Evolutionary conservation across 805 yeast genomes (phyloP), one percentile per base, ranked within the genome.

Genomic region (Saccharomycopsis sp.): DNA sequence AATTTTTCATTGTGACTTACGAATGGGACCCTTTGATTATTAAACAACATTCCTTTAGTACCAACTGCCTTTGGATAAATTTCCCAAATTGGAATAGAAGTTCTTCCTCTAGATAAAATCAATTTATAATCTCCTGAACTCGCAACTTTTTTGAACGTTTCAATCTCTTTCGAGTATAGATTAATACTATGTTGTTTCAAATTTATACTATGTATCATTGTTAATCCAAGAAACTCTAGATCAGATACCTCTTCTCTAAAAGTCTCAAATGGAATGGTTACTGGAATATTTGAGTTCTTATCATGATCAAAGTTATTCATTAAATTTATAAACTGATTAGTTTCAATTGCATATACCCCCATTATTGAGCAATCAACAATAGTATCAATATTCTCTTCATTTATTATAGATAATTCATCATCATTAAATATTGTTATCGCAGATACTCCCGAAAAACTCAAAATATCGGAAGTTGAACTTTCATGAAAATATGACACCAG

Each of bases 1-100:
- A 64, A 64, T 13, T 63, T 61, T 5, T 65, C 59, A 50, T 67
- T 67, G 5, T 56, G 42, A 32, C 40, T 49, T 2, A 41, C 31
- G 14, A 26, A 39, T 9, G 44, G 44, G 25, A 42, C 26, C 38
- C 39, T 25, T 37, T 41, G 29, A 30, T 42, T 37, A 44, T 36
- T 32, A 34, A 15, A 42, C 31, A 39, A 43, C 48, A 29, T 33
- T 18, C 43, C 36, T 10, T 25, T 32, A 9, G 9, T 29, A 18
- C 29, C 32, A 25, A 2, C 27, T 5, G 10, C 3, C 21, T 34
- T 5, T 4, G 64, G 57, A 41, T 61, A 50, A 1, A 60, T 42
- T 43, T 63, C 67, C 46, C 62, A 64, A 4, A 42, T 23, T 6
- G 49, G 46, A 3, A 45, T 39, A 9, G 35, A 30, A 15, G 46